These are phyloP conservation scores for Trichophyton equinum DNA, from an alignment of 2,329 filamentous ascomycete species.

Conservation along the genomic window DNA sequence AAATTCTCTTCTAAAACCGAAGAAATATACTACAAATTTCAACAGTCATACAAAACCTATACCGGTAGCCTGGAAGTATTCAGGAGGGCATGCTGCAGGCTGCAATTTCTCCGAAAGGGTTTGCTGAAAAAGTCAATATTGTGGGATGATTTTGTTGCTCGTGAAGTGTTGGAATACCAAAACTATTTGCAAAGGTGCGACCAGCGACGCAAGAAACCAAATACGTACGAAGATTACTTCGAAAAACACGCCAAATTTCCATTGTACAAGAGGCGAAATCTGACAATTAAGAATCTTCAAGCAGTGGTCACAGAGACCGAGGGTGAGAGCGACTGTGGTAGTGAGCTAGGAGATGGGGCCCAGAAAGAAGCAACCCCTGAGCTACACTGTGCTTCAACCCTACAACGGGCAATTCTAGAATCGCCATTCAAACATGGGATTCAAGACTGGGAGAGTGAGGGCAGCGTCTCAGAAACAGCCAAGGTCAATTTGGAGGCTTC, in stretches of 20 bases:
- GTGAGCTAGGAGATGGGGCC: neutral
- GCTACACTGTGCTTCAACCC: neutral
- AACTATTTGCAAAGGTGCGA: slow-evolving; percentile 21
- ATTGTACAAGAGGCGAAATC: slow-evolving; percentile 25
- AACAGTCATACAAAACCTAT: slow-evolving; percentile 29
- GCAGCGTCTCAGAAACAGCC: neutral
- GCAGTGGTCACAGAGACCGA: slow-evolving; percentile 18
- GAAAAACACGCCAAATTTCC: slow-evolving; percentile 21
- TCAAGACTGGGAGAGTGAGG: neutral
- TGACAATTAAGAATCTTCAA: slow-evolving; percentile 24
- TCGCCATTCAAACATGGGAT: neutral
- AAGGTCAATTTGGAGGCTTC: neutral
- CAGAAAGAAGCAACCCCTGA: neutral
- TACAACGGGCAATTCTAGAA: neutral
- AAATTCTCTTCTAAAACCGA: neutral
- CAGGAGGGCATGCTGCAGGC: slow-evolving; percentile 24
- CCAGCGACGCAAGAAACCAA: slow-evolving; percentile 17
- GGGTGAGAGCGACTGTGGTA: neutral
- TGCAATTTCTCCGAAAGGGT: slow-evolving; percentile 24
- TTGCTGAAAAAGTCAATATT: slow-evolving; percentile 26
- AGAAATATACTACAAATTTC: slow-evolving; percentile 27
- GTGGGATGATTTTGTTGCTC: slow-evolving; percentile 37
- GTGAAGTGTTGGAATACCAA: slow-evolving; percentile 27
- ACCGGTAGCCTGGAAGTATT: slow-evolving; percentile 29
- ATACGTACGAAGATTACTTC: slow-evolving; percentile 32